Percentiles rank a stretch among this genome's conserved stretches.
Evolutionary conservation across 2,329 filamentous ascomycete species (phyloP).

Genomic region (Helicocarpus griseus): DNA sequence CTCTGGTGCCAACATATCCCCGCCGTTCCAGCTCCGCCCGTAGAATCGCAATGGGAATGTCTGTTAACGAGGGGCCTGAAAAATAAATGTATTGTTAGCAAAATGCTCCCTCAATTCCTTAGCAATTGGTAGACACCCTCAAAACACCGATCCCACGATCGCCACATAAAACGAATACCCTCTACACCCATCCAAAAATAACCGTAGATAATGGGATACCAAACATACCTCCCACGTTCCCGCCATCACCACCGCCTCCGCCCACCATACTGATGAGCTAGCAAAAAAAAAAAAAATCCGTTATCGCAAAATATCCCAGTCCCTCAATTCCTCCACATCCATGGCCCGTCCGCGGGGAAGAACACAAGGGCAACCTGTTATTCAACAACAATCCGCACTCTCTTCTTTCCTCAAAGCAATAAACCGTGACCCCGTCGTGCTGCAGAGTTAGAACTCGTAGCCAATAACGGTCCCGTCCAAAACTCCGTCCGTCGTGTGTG

Average conservation of each 20-base stretch:
- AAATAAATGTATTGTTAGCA: background rate
- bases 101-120: background rate
- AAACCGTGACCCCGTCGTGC: no score
- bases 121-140: background rate
- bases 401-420: no score
- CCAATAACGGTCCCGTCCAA: no score
- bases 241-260: background rate
- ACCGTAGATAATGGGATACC: background rate
- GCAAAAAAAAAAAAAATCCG: no score
- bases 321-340: background rate
- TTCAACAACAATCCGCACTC: no score
- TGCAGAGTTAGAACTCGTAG: no score
- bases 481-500: no score
- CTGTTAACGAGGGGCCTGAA: constrained; percentile 14
- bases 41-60: constrained; percentile 25
- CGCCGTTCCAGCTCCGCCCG: constrained; percentile 22
- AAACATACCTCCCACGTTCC: background rate
- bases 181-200: background rate
- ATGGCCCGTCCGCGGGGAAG: background rate
- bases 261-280: background rate
- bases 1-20: background rate
- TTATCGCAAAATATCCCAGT: background rate
- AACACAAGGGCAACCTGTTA: no score
- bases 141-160: no score
- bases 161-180: no score